These are phyloP conservation scores for Inosperma sp. DNA, from an alignment of 768 basidiomycete genomes.

Conservation along the genomic window DNA sequence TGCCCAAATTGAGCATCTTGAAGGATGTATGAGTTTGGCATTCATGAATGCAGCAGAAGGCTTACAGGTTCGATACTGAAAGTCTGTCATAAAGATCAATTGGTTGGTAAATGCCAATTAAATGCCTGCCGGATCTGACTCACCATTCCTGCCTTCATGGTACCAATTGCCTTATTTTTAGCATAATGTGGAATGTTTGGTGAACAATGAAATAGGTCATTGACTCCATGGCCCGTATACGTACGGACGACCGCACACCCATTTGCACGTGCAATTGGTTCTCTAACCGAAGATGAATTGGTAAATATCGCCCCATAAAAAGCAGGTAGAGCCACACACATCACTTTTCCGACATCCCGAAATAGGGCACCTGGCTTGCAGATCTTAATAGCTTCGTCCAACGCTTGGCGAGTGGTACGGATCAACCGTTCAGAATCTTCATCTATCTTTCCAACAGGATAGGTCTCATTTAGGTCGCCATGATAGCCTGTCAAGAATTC, in stretches of 20 bases:
- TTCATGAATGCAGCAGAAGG: constrained; percentile 8
- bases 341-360: constrained; percentile 81
- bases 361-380: constrained; percentile 93
- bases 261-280: constrained; percentile 76
- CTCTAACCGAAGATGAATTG: constrained; percentile 40
- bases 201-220: constrained; percentile 76
- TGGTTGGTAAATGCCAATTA: constrained; percentile 1
- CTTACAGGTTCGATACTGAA: constrained; percentile 78
- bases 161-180: constrained; percentile 87
- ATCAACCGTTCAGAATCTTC: constrained; percentile 82
- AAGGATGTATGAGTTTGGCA: constrained; percentile 11
- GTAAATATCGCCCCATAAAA: neutral
- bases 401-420: constrained; percentile 70
- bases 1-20: constrained; percentile 91
- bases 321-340: constrained; percentile 47
- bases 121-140: constrained; percentile 22
- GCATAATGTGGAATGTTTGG: constrained; percentile 95
- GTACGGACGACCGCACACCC: constrained; percentile 89
- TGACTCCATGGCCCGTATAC: constrained; percentile 90
- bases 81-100: constrained; percentile 30
- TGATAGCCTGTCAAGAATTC: constrained; percentile 62
- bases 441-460: constrained; percentile 83
- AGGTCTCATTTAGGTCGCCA: constrained; percentile 89
- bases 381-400: constrained; percentile 85
- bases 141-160: constrained; percentile 93